Evolutionary conservation across 768 basidiomycete genomes (phyloP).

Genomic region (Tricholoma bakamatsutake): DNA sequence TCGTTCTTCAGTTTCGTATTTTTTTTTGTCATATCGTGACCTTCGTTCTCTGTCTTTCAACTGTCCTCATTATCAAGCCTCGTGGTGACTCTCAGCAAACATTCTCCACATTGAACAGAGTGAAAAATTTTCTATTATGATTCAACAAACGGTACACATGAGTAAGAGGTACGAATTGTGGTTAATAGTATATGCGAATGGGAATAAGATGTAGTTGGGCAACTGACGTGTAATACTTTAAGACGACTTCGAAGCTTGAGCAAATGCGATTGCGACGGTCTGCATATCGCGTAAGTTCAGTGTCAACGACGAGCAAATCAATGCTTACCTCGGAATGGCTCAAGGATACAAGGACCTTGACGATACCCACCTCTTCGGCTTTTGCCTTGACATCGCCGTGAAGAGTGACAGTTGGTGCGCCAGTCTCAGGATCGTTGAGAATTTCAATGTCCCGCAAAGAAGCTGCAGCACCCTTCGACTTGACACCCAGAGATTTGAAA

Average conservation of each 20-base stretch:
- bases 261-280: conserved; percentile 86
- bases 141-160: conserved; percentile 6
- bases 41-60: too few relatives aligned
- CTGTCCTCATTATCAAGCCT: background rate
- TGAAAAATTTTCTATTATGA: conserved; percentile 12
- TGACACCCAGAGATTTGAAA: conserved; percentile 91
- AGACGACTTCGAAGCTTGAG: conserved; percentile 55
- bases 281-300: conserved; percentile 18
- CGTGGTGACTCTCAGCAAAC: background rate
- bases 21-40: background rate
- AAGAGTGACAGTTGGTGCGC: conserved; percentile 71
- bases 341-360: conserved; percentile 73
- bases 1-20: background rate
- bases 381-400: conserved; percentile 75
- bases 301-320: conserved; percentile 12
- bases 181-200: conserved; percentile 8
- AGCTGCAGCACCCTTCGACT: conserved; percentile 88
- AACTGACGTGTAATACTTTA: conserved; percentile 9
- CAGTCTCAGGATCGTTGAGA: conserved; percentile 61
- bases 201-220: conserved; percentile 7
- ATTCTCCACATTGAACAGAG: background rate
- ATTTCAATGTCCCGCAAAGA: conserved; percentile 98
- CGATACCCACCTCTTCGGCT: conserved; percentile 69
- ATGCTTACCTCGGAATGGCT: conserved; percentile 83
- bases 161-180: conserved; percentile 7